Base-by-base conservation (phyloP, 805 yeast species). In the Monosporozyma aerobia region DNA sequence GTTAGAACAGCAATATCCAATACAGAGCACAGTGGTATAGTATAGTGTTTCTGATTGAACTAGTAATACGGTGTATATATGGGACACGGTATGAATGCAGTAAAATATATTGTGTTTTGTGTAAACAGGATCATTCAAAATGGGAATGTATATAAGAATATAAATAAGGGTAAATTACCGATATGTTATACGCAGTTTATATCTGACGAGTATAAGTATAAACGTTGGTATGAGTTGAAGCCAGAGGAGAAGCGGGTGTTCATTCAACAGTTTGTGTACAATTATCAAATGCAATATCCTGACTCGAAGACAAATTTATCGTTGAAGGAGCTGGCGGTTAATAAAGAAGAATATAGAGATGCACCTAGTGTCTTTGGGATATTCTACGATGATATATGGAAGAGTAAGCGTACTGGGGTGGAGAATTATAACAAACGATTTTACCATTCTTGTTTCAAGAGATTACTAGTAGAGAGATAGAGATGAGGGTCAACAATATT, bases 301-400 rank as follows among this genome's bases (percentile, higher is more conserved):
- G 60, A 62, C 3, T 65, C 69, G 5, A 63, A 57, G 48, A 64
- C 69, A 7, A 67, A 63, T 52, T 59, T 60, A 0, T 64, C 69
- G 10, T 51, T 67, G 35, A 54, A 55, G n/a, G 62, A 58, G 11
- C 50, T 67, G 35, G 47, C 47, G 35, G 37, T 29, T 29, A 63
- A 59, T 13, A 57, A 60, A 59, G 59, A 59, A 19, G 51, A 54
- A 30, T 59, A 51, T 48, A 51, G 54, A 14, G 69, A 67, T 47
- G 60, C 69, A 2, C 70, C 70, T 0, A 56, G 65, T 35, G 61
- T 67, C 5, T 67, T 67, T 53, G 67, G 68, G 10, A 59, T 67
- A 11, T 65, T 67, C 44, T 67, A 67, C 53, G 61, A 65, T 52
- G 70, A 67, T 47, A 61, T 67, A 10, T 59, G 63, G 58, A 52